Conservation (phyloP, 345 rosid genomes). For the Dovyalis caffra region DNA sequence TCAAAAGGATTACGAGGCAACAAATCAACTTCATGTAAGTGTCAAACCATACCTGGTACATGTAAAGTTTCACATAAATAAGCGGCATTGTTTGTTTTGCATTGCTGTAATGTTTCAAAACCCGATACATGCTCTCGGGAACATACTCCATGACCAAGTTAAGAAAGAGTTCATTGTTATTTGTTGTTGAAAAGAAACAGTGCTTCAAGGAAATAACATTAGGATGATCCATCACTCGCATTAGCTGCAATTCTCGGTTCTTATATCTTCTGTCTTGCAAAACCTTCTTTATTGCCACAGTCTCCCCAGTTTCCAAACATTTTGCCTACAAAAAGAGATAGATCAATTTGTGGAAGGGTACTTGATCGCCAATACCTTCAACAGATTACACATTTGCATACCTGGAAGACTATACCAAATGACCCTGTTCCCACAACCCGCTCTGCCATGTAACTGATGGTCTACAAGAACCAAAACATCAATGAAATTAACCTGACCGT, state of each 20-base stretch:
- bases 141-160: slow-evolving; percentile 93
- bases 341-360: neutral
- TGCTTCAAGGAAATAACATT: slow-evolving; percentile 85
- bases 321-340: slow-evolving; percentile 44
- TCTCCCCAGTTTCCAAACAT: slow-evolving; percentile 85
- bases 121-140: slow-evolving; percentile 82
- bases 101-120: slow-evolving; percentile 75
- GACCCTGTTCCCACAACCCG: slow-evolving; percentile 86
- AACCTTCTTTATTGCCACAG: slow-evolving; percentile 85
- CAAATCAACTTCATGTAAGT: slow-evolving; percentile 6
- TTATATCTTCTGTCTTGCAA: slow-evolving; percentile 83
- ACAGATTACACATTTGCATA: slow-evolving; percentile 1
- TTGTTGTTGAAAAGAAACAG: slow-evolving; percentile 84
- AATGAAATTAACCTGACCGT: neutral
- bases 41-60: slow-evolving; percentile 57
- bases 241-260: slow-evolving; percentile 76
- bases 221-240: slow-evolving; percentile 72
- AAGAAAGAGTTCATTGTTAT: slow-evolving; percentile 75
- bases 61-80: slow-evolving; percentile 77
- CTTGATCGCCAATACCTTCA: neutral
- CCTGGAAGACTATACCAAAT: slow-evolving; percentile 87
- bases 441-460: slow-evolving; percentile 94
- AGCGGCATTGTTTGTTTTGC: slow-evolving; percentile 85
- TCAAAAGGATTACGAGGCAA: neutral
- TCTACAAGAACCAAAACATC: slow-evolving; percentile 40